Evolutionary conservation across 129 eudicot species (phyloP).

Genomic region (Chrysanthemum seticuspe): DNA sequence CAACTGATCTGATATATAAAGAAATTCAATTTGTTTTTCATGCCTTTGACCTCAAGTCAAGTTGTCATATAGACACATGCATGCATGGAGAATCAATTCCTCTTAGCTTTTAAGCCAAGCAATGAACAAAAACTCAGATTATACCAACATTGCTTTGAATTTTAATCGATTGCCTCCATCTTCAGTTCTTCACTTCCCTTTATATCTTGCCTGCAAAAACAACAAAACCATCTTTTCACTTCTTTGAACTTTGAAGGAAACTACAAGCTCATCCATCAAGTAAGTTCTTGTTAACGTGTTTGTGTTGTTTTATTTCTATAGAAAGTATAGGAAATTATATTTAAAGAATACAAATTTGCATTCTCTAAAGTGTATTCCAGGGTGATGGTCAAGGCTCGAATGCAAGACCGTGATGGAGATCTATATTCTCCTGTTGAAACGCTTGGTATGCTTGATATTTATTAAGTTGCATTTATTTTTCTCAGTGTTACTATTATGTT

Average conservation of each 20-base stretch:
- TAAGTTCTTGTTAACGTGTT: conserved; percentile 17
- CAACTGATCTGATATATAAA: not conserved
- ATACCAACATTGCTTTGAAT: conserved; percentile 4
- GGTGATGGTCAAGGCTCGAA: conserved; percentile 2
- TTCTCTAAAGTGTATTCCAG: conserved; percentile 19
- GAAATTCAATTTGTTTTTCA: conserved; percentile 8
- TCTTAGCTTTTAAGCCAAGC: conserved; percentile 39
- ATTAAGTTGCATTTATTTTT: not conserved
- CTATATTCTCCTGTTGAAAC: conserved; percentile 6
- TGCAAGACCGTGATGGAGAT: conserved; percentile 15
- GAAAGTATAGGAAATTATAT: not conserved
- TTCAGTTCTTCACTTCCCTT: conserved; percentile 14
- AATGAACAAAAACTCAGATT: conserved; percentile 33
- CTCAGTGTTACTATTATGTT: not conserved
- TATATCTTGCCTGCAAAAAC: conserved; percentile 12
- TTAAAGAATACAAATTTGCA: not conserved
- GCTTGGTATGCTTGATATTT: conserved; percentile 12
- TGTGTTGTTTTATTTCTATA: not conserved
- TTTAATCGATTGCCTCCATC: not conserved
- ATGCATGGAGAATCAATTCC: conserved; percentile 30
- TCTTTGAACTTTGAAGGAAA: conserved; percentile 11
- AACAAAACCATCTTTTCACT: not conserved
- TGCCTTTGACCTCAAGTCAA: conserved; percentile 22
- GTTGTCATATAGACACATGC: conserved; percentile 32
- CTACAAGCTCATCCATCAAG: conserved; percentile 14